Base-by-base conservation (phyloP, 495 filamentous ascomycete genomes). In the Sporormia fimetaria region DNA sequence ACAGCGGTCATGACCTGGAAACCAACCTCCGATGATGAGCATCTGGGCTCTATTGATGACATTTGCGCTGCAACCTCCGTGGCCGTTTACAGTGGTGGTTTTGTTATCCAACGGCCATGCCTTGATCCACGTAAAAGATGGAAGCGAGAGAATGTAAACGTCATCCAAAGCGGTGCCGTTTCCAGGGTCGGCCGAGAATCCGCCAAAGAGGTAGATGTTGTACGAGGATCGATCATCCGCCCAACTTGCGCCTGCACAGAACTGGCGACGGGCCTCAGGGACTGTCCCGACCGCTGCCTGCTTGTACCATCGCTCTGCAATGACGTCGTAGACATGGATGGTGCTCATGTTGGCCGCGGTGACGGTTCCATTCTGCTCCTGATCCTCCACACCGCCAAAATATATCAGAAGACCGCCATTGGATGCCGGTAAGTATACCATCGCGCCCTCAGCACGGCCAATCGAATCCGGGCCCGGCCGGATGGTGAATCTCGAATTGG, bases 171-270 rank as follows among this genome's bases (percentile, higher is more conserved):
- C 70, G 15, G 58, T 50, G 5, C 50, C 51, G 34, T 67, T 58
- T 50, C n/a, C n/a, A n/a, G n/a, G n/a, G 3, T 58, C 51, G 27
- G 66, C 59, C 21, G 63, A 62, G 20, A 59, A 58, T 7, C 71
- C 71, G 31, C 69, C 71, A 51, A 68, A 71, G 8, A 73, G 58
- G 38, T 74, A 73, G 11, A 76, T 72, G 43, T 75, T 75, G 41
- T 67, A 64, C 4, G 55, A 70, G 11, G 71, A 72, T 27, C 64
- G 57, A 49, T 76, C 74, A n/a, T 58, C 42, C 0, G 74, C 60
- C 59, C 68, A 71, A 8, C 64, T 67, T 6, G 61, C 64, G 5
- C 68, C 74, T 3, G 66, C 66, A 51, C 74, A 78, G 45, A 75
- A 75, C 21, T 66, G 60, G 24, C 71, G 44, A 4, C 74, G 57